These are phyloP conservation scores for Alternaria triticina DNA, from an alignment of 2,329 filamentous ascomycete species.

Conservation along the genomic window DNA sequence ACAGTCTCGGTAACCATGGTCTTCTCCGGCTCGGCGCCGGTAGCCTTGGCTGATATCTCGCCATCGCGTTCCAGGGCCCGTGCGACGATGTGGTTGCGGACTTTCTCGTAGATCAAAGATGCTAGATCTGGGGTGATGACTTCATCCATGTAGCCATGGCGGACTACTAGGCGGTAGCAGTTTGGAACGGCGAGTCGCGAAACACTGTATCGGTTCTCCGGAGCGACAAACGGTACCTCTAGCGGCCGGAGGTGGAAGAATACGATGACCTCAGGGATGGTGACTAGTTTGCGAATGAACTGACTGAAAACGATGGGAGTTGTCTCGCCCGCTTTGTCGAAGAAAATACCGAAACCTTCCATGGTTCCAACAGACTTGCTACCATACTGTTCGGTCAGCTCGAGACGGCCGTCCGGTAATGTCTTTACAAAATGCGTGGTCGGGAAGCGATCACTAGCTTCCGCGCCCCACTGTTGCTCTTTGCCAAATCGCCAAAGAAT, in stretches of 20 bases:
- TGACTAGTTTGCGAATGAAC: constrained; percentile 73
- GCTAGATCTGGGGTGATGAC: constrained; percentile 70
- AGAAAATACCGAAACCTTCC: constrained; percentile 73
- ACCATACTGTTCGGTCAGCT: constrained; percentile 52
- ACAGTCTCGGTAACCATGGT: not conserved
- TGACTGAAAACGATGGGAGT: constrained; percentile 73
- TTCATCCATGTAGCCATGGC: constrained; percentile 76
- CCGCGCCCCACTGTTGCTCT: constrained; percentile 76
- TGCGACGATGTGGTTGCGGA: constrained; percentile 51
- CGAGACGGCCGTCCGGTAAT: constrained; percentile 38
- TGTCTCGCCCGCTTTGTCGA: constrained; percentile 74
- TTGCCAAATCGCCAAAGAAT: constrained; percentile 81
- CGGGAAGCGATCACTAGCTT: constrained; percentile 63
- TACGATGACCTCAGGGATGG: constrained; percentile 70
- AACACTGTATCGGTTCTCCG: constrained; percentile 58
- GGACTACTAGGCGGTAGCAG: constrained; percentile 72
- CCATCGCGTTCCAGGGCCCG: constrained; percentile 37
- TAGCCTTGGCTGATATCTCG: constrained; percentile 21
- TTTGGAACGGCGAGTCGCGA: constrained; percentile 59
- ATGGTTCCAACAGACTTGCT: constrained; percentile 43
- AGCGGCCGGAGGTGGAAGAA: constrained; percentile 77
- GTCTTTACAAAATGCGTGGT: constrained; percentile 54
- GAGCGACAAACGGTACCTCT: constrained; percentile 56
- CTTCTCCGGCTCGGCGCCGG: not conserved
- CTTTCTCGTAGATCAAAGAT: constrained; percentile 61